phyloP scores from a whole-genome alignment of 352 stramenopile species.

The Phytopythium cucurbitacearum region DNA sequence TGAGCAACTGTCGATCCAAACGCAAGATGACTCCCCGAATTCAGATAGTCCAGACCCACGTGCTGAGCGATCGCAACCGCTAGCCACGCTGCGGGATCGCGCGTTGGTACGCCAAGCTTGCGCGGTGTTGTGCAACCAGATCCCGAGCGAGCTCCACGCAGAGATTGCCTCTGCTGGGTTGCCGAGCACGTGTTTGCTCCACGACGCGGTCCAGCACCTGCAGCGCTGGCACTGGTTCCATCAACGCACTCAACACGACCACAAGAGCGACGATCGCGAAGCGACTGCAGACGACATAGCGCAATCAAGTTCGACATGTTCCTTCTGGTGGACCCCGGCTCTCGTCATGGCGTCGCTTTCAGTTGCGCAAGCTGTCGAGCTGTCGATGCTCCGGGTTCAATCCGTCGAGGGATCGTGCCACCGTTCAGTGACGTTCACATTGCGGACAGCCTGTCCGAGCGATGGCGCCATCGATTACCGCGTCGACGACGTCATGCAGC shows the following conservation, averaged over 20 bases:
- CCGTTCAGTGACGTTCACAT: too few relatives aligned
- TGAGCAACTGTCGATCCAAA: too few relatives aligned
- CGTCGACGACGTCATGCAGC: too few relatives aligned
- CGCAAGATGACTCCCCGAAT: too few relatives aligned
- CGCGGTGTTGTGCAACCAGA: neutral
- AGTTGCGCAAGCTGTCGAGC: neutral
- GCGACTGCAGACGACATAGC: neutral
- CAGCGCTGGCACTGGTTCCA: neutral
- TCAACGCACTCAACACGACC: neutral
- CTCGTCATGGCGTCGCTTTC: neutral
- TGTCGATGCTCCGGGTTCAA: neutral
- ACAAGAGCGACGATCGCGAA: too few relatives aligned
- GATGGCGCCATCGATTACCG: too few relatives aligned
- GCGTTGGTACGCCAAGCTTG: neutral
- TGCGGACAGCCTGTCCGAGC: too few relatives aligned
- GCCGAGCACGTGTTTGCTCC: neutral
- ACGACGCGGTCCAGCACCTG: neutral
- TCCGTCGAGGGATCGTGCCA: neutral
- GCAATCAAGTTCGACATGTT: neutral
- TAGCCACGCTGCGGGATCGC: neutral
- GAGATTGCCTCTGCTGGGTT: too few relatives aligned
- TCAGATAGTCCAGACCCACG: too few relatives aligned
- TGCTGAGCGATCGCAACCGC: too few relatives aligned
- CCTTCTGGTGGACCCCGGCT: neutral
- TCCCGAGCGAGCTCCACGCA: neutral